Percentiles rank a stretch among this genome's conserved stretches.
phyloP scores from a whole-genome alignment of 2,329 filamentous ascomycete species.

The Aphanoascus verrucosus region DNA sequence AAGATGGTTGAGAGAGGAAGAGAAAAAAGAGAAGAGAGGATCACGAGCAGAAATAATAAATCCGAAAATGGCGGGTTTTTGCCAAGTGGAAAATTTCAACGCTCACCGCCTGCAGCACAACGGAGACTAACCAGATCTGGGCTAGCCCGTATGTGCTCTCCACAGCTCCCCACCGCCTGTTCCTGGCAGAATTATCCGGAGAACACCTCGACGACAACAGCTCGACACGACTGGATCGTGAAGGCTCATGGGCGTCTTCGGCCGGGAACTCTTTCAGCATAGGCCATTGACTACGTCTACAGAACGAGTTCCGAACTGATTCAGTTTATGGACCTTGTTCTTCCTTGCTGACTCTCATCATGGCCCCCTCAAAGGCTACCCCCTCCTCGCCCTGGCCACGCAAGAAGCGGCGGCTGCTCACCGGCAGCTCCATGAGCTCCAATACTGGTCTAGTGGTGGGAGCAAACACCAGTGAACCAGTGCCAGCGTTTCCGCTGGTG shows the following conservation, averaged over 20 bases:
- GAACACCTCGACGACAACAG: background rate
- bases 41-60: background rate
- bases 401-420: constrained; percentile 35
- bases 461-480: constrained; percentile 35
- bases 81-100: constrained; percentile 7
- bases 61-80: background rate
- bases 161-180: background rate
- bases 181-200: background rate
- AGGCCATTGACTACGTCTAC: background rate
- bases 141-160: background rate
- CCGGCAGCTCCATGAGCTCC: constrained; percentile 25
- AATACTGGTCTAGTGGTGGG: constrained; percentile 37
- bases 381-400: constrained; percentile 33
- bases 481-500: constrained; percentile 76
- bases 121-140: constrained; percentile 2
- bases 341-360: background rate
- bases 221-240: background rate
- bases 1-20: constrained; percentile 15
- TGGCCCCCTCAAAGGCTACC: constrained; percentile 20
- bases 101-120: constrained; percentile 4
- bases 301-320: background rate
- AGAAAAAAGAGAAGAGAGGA: constrained; percentile 19
- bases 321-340: background rate
- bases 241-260: background rate
- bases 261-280: background rate